Conservation (phyloP, 75 land plant species). For the Pinus albicaulis region DNA sequence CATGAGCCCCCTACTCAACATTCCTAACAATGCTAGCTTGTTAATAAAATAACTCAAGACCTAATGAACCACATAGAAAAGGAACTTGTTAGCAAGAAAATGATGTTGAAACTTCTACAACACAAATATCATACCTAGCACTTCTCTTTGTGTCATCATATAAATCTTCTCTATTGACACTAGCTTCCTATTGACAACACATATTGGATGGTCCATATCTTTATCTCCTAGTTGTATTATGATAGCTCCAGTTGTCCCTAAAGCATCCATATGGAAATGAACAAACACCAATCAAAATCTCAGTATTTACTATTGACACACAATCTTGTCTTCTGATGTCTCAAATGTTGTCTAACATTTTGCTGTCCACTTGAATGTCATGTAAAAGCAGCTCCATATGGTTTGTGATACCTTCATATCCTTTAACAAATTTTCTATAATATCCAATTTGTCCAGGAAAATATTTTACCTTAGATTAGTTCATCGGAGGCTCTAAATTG, state of each 20-base stretch:
- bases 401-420: not conserved
- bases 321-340: not conserved
- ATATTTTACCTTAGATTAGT: not conserved
- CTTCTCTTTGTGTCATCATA: not conserved
- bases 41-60: not conserved
- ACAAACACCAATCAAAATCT: not conserved
- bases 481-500: not conserved
- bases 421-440: not conserved
- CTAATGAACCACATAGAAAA: not conserved
- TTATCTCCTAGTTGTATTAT: not conserved
- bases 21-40: not conserved
- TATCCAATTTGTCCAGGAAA: not conserved
- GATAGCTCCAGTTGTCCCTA: not conserved
- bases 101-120: not conserved
- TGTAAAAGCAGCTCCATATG: not conserved
- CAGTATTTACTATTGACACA: not conserved
- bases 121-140: not conserved
- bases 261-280: not conserved
- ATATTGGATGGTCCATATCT: not conserved
- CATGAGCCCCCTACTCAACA: not conserved
- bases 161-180: not conserved
- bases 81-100: not conserved
- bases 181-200: not conserved
- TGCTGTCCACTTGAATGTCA: not conserved
- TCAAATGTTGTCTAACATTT: not conserved